Base-by-base conservation (phyloP, 345 rosid species). In the Dimocarpus longan region DNA sequence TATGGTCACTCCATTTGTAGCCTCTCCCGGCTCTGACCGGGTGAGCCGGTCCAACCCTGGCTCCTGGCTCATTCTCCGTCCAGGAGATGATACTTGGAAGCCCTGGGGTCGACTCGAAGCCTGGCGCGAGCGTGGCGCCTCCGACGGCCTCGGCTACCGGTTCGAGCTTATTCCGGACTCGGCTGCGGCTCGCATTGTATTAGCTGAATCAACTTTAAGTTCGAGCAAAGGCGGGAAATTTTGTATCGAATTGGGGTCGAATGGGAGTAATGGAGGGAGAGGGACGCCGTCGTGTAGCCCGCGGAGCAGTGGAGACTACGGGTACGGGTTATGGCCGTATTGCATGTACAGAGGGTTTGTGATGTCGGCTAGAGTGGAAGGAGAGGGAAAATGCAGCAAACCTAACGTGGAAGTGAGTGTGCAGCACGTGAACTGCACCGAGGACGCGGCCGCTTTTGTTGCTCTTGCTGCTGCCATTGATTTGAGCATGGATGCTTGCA, bases 31-130 rank as follows among this genome's bases (percentile, higher is more conserved):
- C 48, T 88, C 98, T 0, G 98, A 93, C 82, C 84, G 98, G 28
- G 98, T 95, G 11, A 93, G 95, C 86, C 93, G 95, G 3, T 93
- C 98, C 5, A 93, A 93, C 80, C 97, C 98, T 0, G 98, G 98
- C 5, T 86, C 89, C 0, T 95, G 98, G 98, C 97, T 95, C 37
- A 91, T 93, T 68, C 90, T 95, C 71, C 94, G 98, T 10, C 97
- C 94, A 0, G 92, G 97, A 0, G 92, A 87, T 56, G 87, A 91
- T 46, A 92, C 95, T 16, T 95, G 97, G 98, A 92, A 91, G 73
- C 98, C 98, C 0, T 95, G 98, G 98, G 98, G 95, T 0, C 84
- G 97, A 3, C 94, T 95, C 8, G 95, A 95, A 84, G 98, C 98
- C 2, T 95, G 98, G 98, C 91, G 98, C 22, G 98, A 93, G 86